These are phyloP conservation scores for Kwoniella sp. DNA, from an alignment of 768 basidiomycete species.

Conservation along the genomic window DNA sequence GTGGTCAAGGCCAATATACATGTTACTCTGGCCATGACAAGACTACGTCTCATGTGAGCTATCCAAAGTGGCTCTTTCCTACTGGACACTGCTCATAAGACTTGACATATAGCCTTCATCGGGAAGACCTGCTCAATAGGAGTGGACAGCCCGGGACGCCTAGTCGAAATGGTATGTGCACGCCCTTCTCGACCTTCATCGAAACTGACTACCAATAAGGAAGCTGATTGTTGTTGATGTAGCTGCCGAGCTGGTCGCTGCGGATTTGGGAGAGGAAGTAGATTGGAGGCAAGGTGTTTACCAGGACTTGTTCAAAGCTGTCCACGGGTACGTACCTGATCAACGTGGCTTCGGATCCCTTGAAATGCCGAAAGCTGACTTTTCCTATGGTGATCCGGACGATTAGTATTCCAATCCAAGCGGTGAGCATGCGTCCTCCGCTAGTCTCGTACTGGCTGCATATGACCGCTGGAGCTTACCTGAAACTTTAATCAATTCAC, in stretches of 20 bases:
- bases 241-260: constrained; percentile 34
- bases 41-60: constrained; percentile 39
- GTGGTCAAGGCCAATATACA: constrained; percentile 43
- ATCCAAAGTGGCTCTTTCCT: neutral
- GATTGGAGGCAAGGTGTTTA: constrained; percentile 36
- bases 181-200: neutral
- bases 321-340: constrained; percentile 24
- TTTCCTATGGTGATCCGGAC: too few relatives aligned
- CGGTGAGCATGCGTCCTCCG: constrained; percentile 19
- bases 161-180: constrained; percentile 24
- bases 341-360: too few relatives aligned
- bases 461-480: neutral
- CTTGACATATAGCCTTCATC: constrained; percentile 18
- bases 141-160: constrained; percentile 28
- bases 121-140: constrained; percentile 37
- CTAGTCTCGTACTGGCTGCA: neutral
- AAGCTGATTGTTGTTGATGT: neutral
- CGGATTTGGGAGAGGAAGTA: constrained; percentile 30
- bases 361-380: neutral
- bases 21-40: constrained; percentile 41
- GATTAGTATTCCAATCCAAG: constrained; percentile 35
- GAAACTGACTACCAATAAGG: neutral
- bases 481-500: neutral
- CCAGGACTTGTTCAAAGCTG: constrained; percentile 39
- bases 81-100: neutral